phyloP scores from a whole-genome alignment of 2,329 filamentous ascomycete species.

The Phyllosticta citriasiana region DNA sequence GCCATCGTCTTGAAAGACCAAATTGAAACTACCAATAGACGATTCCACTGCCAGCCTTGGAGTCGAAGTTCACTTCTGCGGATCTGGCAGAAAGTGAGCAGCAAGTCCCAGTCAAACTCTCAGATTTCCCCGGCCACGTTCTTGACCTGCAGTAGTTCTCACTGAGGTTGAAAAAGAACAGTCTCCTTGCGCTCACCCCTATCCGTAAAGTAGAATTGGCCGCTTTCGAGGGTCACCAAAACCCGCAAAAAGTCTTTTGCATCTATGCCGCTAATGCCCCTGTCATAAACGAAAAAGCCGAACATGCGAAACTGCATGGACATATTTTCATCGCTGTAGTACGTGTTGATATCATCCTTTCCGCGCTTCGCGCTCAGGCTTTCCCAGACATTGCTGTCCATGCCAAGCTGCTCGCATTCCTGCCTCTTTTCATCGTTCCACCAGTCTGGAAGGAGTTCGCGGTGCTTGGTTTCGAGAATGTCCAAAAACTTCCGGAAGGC shows the following conservation, averaged over 20 bases:
- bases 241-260: conserved; percentile 14
- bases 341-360: conserved; percentile 16
- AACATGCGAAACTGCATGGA: conserved; percentile 22
- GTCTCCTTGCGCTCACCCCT: too few species aligned
- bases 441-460: conserved; percentile 17
- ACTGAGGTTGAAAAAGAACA: too few species aligned
- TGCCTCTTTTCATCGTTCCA: conserved; percentile 16
- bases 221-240: conserved; percentile 7
- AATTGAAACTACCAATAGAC: too few species aligned
- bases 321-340: conserved; percentile 17
- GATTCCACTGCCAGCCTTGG: too few species aligned
- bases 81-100: too few species aligned
- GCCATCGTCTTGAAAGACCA: too few species aligned
- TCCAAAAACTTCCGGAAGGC: conserved; percentile 17
- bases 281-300: conserved; percentile 15
- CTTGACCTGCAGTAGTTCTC: too few species aligned
- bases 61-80: too few species aligned
- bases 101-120: too few species aligned
- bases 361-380: conserved; percentile 12
- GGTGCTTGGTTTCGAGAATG: conserved; percentile 3
- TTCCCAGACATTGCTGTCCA: conserved; percentile 13
- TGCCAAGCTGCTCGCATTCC: conserved; percentile 16
- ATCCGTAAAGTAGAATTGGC: too few species aligned
- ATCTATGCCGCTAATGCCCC: conserved; percentile 13
- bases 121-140: too few species aligned